phyloP scores from a whole-genome alignment of 2,329 filamentous ascomycete genomes.

The Nannizzia gypsea region DNA sequence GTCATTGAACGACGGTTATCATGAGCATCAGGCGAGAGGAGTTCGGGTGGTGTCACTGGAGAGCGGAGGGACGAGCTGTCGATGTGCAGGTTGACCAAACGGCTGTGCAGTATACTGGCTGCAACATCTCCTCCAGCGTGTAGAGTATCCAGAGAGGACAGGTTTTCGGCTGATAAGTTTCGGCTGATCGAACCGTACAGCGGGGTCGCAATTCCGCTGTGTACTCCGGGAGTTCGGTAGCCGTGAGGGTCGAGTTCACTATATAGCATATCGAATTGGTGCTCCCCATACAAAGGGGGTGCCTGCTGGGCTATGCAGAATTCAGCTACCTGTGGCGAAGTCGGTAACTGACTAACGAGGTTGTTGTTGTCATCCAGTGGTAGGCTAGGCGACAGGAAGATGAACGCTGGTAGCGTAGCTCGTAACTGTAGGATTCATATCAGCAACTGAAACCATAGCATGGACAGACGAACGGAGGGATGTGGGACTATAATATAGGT shows the following conservation, averaged over 20 bases:
- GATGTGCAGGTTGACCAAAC: slow-evolving; percentile 44
- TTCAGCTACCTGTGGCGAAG: slow-evolving; percentile 38
- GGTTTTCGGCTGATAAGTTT: slow-evolving; percentile 68
- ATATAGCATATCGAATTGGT: slow-evolving; percentile 81
- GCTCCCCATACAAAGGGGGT: slow-evolving; percentile 85
- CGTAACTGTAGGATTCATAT: slow-evolving; percentile 48
- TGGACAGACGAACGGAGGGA: background rate
- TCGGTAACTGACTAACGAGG: slow-evolving; percentile 51
- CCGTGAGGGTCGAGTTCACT: slow-evolving; percentile 71
- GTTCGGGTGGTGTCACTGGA: background rate
- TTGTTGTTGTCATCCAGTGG: slow-evolving; percentile 79
- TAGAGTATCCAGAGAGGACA: slow-evolving; percentile 44
- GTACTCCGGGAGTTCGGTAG: slow-evolving; percentile 62
- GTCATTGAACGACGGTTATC: background rate
- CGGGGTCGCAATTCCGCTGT: slow-evolving; percentile 65
- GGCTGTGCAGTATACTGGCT: slow-evolving; percentile 56
- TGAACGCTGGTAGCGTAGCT: slow-evolving; percentile 76
- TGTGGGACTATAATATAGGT: slow-evolving; percentile 14
- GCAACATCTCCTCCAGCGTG: slow-evolving; percentile 41
- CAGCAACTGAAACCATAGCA: slow-evolving; percentile 11
- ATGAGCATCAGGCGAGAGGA: background rate
- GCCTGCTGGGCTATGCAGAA: slow-evolving; percentile 53
- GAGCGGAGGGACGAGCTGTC: background rate
- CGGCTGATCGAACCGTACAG: slow-evolving; percentile 58
- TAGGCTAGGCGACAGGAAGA: slow-evolving; percentile 92